phyloP scores from a whole-genome alignment of 176 grass and related monocot genomes.

The Phoenix dactylifera region DNA sequence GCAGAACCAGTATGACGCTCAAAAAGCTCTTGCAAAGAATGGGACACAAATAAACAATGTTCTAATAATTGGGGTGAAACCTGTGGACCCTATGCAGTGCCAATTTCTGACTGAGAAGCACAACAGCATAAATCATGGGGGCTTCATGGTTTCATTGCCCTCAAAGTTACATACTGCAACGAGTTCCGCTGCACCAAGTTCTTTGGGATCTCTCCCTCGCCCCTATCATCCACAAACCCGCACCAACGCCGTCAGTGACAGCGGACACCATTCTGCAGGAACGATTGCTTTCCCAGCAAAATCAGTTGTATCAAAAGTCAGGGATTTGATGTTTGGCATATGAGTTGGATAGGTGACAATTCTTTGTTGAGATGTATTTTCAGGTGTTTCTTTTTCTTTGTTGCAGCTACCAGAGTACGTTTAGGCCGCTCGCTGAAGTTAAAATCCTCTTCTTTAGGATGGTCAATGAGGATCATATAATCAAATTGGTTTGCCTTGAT shows the following conservation, averaged over 20 bases:
- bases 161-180: slow-evolving; percentile 27
- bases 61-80: slow-evolving; percentile 83
- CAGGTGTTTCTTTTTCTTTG: too few species aligned
- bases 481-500: too few species aligned
- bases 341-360: slow-evolving; percentile 12
- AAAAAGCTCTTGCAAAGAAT: slow-evolving; percentile 78
- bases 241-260: slow-evolving; percentile 30
- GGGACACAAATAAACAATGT: slow-evolving; percentile 58
- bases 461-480: too few species aligned
- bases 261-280: slow-evolving; percentile 24
- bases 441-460: too few species aligned
- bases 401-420: too few species aligned
- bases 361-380: too few species aligned
- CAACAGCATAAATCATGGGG: slow-evolving; percentile 33
- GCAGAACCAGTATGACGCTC: slow-evolving; percentile 59
- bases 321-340: slow-evolving; percentile 86
- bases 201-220: slow-evolving; percentile 38
- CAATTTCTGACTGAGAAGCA: slow-evolving; percentile 51
- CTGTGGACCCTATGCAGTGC: slow-evolving; percentile 51
- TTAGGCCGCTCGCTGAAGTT: too few species aligned
- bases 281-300: slow-evolving; percentile 53
- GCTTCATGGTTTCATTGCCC: slow-evolving; percentile 69
- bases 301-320: slow-evolving; percentile 62
- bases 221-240: slow-evolving; percentile 40
- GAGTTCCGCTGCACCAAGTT: slow-evolving; percentile 23